Evolutionary conservation across 371 early-diverging fungal species (phyloP), one percentile per base, ranked within the genome.

Genomic region (Rhizopus arrhizus): DNA sequence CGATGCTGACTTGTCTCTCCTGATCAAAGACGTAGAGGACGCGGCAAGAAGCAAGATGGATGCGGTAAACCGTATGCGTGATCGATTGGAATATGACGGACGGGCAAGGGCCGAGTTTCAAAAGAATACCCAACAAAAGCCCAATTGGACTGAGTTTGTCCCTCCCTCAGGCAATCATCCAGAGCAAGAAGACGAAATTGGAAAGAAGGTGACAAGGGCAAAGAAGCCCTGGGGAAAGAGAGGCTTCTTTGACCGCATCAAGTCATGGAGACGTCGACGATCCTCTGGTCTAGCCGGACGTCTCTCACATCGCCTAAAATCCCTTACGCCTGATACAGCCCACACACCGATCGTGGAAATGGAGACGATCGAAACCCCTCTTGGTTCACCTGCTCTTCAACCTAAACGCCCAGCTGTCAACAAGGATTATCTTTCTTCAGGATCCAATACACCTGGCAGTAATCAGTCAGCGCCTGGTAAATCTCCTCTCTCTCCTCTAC

Each of bases 401-500:
- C 70, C 72, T 6, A 62, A 59, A 40, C 16, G 40, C 13, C 34
- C 58, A n/a, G 45, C 42, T 22, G 31, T 52, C 40, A 58, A 61
- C 31, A 22, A 46, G 33, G 53, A 47, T 2, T 57, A 55, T 15
- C 11, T 42, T 3, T 53, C 54, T 0, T 61, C 69, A 0, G 59
- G 66, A 8, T 32, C 63, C 31, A 51, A 61, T 31, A 69, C 59
- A 4, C 66, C 63, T 13, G 63, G 48, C 33, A 58, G 58, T 41
- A 15, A 15, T 11, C 41, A 38, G 10, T 48, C 54, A 0, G 33
- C 47, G 53, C 43, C 61, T 3, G 76, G 72, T 8, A 69, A 72
- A 52, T 73, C 75, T 0, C 72, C 84, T 12, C 72, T 72, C 1
- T 82, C 81, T 5, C 84, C 81, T 38, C 74, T 78, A 12, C 82